Conservation (phyloP, 192 early-diverging fungal genomes). For the Pecoramyces ruminantium region DNA sequence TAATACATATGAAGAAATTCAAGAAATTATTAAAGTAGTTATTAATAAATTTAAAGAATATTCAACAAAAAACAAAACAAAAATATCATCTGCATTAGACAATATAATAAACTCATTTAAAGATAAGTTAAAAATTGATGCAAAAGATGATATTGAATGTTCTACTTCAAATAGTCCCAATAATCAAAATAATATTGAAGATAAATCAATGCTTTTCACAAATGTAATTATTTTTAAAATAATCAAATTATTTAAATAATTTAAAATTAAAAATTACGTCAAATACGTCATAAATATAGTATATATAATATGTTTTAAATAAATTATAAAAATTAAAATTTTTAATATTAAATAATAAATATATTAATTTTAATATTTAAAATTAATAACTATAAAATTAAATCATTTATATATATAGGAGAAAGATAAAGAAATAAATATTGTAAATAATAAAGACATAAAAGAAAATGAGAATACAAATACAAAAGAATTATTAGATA, state of each 20-base stretch:
- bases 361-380: too few species aligned
- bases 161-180: not conserved
- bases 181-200: not conserved
- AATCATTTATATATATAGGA: too few species aligned
- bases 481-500: conserved; percentile 33
- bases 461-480: not conserved
- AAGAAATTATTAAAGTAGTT: not conserved
- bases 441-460: not conserved
- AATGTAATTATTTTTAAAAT: too few species aligned
- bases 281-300: too few species aligned
- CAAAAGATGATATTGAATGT: not conserved
- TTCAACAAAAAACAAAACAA: not conserved
- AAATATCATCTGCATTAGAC: not conserved
- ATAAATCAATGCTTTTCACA: too few species aligned
- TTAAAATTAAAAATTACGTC: too few species aligned
- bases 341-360: too few species aligned
- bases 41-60: not conserved
- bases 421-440: not conserved
- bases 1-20: not conserved
- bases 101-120: not conserved
- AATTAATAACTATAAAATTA: too few species aligned
- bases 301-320: too few species aligned
- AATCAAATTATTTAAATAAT: too few species aligned
- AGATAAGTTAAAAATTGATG: not conserved
- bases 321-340: too few species aligned